Percentiles rank a stretch among this genome's conserved stretches.
These are phyloP conservation scores for Colletotrichum shisoi DNA, from an alignment of 2,329 filamentous ascomycete species.

Conservation along the genomic window DNA sequence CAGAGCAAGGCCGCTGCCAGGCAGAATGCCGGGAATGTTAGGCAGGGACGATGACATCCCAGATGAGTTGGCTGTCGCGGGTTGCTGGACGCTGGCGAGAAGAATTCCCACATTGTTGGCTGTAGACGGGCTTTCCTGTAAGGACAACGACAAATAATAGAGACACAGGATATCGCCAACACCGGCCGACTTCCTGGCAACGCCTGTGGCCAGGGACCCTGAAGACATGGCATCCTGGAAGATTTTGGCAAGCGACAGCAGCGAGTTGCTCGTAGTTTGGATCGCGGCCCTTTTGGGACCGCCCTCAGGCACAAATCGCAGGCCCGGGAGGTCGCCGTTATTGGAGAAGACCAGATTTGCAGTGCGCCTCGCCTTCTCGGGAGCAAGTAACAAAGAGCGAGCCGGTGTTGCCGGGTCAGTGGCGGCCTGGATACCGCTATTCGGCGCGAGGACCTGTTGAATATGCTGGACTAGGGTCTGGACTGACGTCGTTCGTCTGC, in stretches of 20 bases:
- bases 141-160: slow-evolving; percentile 92
- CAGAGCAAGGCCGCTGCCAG: slow-evolving; percentile 85
- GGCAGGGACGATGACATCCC: slow-evolving; percentile 41
- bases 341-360: slow-evolving; percentile 82
- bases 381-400: slow-evolving; percentile 76
- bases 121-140: slow-evolving; percentile 95
- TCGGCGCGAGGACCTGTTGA: slow-evolving; percentile 70
- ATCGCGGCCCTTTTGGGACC: slow-evolving; percentile 79
- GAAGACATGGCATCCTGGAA: slow-evolving; percentile 95
- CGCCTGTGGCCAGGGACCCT: slow-evolving; percentile 63
- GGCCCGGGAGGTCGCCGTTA: slow-evolving; percentile 79
- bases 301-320: slow-evolving; percentile 75
- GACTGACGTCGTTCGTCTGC: slow-evolving; percentile 73
- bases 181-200: slow-evolving; percentile 71
- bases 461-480: slow-evolving; percentile 81
- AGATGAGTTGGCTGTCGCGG: slow-evolving; percentile 47
- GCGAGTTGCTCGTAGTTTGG: slow-evolving; percentile 92
- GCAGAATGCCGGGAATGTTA: slow-evolving; percentile 77
- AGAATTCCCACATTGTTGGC: slow-evolving; percentile 98
- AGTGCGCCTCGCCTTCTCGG: slow-evolving; percentile 83
- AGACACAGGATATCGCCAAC: slow-evolving; percentile 92
- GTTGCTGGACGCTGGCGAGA: slow-evolving; percentile 89
- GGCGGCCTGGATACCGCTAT: background rate
- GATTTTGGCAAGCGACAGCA: slow-evolving; percentile 94
- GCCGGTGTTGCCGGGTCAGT: slow-evolving; percentile 46